A percentile compares a stretch with the other conserved stretches of the same genome.
Conservation (phyloP, 495 filamentous ascomycete genomes). For the Pyronema domesticum region DNA sequence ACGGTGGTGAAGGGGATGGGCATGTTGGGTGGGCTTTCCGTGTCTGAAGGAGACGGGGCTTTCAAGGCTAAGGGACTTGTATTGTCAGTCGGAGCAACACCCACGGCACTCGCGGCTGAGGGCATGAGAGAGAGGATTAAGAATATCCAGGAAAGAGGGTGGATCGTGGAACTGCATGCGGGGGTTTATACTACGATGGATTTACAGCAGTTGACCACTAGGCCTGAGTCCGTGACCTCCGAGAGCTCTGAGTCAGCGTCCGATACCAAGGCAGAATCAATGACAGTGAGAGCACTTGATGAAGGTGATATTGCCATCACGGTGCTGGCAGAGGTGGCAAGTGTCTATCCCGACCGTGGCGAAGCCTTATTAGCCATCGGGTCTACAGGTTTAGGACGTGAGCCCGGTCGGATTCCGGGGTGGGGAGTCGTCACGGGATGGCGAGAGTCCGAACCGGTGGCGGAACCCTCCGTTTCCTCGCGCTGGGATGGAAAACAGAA, state of each 20-base stretch:
- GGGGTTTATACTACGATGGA: conserved; percentile 60
- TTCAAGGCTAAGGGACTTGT: conserved; percentile 31
- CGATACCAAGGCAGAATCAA: too few relatives aligned
- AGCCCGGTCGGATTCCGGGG: conserved; percentile 46
- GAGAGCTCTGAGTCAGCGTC: too few relatives aligned
- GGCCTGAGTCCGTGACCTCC: conserved; percentile 7
- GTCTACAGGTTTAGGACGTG: conserved; percentile 52
- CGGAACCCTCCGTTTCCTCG: too few relatives aligned
- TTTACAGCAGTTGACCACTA: conserved; percentile 62
- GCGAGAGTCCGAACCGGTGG: conserved; percentile 20
- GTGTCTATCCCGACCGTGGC: conserved; percentile 45
- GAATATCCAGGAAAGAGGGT: conserved; percentile 17
- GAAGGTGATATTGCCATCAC: conserved; percentile 46
- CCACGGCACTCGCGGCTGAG: conserved; percentile 44
- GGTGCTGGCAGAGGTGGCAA: conserved; percentile 54
- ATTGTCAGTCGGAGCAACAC: conserved; percentile 65
- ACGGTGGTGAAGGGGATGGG: conserved; percentile 35
- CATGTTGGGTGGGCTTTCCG: conserved; percentile 3
- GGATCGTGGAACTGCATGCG: conserved; percentile 49
- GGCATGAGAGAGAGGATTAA: conserved; percentile 27
- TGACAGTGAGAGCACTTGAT: conserved; percentile 20
- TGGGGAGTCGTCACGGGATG: conserved; percentile 60
- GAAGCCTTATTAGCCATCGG: conserved; percentile 60
- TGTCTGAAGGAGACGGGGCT: too few relatives aligned
- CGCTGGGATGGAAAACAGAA: conserved; percentile 21